Evolutionary conservation across 306 rosid genomes (phyloP).

Genomic region (Trifolium subterraneum): DNA sequence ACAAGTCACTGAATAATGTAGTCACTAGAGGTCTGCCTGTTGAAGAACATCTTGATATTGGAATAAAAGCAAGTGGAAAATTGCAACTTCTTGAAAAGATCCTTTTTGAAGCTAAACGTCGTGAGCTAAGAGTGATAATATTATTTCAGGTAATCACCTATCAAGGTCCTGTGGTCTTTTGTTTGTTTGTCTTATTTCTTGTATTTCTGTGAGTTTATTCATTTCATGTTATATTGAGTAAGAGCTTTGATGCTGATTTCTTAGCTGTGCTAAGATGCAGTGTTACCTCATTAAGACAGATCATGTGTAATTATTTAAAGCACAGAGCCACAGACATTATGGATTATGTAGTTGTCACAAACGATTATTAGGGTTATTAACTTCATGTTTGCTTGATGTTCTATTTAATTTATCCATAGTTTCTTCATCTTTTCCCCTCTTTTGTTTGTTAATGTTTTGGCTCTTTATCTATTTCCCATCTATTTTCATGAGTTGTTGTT

Average conservation of each 20-base stretch:
- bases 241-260: conserved; percentile 33
- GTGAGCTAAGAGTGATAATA: conserved; percentile 48
- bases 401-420: neutral
- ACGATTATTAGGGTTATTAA: neutral
- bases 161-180: conserved; percentile 18
- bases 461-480: no score
- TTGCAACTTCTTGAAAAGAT: conserved; percentile 51
- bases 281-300: conserved; percentile 15
- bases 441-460: neutral
- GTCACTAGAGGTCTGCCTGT: conserved; percentile 42
- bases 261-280: conserved; percentile 12
- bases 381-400: neutral
- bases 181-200: neutral
- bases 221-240: conserved; percentile 22
- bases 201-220: conserved; percentile 21
- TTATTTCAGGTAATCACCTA: conserved; percentile 48
- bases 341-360: neutral
- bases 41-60: conserved; percentile 46
- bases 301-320: neutral
- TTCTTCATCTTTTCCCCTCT: neutral
- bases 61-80: conserved; percentile 53
- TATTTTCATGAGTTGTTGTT: neutral
- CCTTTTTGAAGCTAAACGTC: conserved; percentile 47
- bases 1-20: conserved; percentile 40
- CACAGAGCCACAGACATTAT: neutral